Evolutionary conservation across 352 stramenopile species (phyloP), one percentile per base, ranked within the genome.

Genomic region (Phytopythium litorale): DNA sequence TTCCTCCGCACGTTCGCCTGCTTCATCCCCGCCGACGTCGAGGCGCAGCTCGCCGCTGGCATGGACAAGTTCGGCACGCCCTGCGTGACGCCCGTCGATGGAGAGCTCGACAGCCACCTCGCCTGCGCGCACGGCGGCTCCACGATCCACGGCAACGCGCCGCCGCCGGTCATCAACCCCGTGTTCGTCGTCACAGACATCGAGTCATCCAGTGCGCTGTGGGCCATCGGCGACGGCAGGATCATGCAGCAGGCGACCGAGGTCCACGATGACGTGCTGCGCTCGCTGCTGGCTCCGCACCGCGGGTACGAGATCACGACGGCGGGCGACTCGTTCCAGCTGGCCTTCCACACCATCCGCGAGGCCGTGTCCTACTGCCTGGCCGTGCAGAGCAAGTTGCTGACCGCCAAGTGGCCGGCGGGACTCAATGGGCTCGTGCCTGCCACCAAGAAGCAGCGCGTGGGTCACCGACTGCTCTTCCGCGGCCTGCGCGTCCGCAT

Each of bases 301-400:
- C 71, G 71, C 49, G 82, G 82, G 7, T 92, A 92, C 55, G 82
- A 92, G 59, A 88, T 92, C 62, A 88, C 82, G 30, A 92, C 82
- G 1, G 71, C 68, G 0, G 82, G 82, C 4, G 82, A 92, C 33
- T 76, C 82, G 7, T 92, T 92, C 63, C 80, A 89, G 28, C 37
- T 92, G 9, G 79, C 76, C 4, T 92, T 92, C 51, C 82, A 87
- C 58, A 86, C 72, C 23, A 80, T 88, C 51, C 66, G 63, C 2
- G 82, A 92, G 53, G 82, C 80, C 0, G 74, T 87, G 2, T 71
- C 67, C 4, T 89, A 84, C 48, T 84, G 73, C 46, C 28, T 89
- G 12, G 72, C 79, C 30, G 76, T 84, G 11, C 79, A 89, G 56
- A 56, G 81, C 21, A 67, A 78, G 25, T 61, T 89, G 45, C 58